Evolutionary conservation across 2,329 filamentous ascomycete genomes (phyloP).

Genomic region (Xylaria sp.): DNA sequence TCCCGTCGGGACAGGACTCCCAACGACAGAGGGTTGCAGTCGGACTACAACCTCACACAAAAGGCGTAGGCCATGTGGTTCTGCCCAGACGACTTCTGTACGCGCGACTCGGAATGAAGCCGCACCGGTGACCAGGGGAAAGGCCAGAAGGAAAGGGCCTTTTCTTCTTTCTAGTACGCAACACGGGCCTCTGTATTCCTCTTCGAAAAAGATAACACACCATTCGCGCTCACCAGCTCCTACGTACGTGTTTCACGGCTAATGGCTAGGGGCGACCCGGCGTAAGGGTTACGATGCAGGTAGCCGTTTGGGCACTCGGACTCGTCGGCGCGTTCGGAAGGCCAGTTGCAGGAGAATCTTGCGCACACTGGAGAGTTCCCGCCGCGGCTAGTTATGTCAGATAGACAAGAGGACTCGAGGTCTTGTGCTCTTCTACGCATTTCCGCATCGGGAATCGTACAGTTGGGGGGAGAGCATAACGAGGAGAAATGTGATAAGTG

Average conservation of each 20-base stretch:
- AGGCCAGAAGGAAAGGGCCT: neutral
- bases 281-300: constrained; percentile 13
- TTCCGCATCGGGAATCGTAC: neutral
- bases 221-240: too few species aligned
- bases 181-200: neutral
- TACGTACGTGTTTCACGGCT: constrained; percentile 9
- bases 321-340: constrained; percentile 6
- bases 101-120: neutral
- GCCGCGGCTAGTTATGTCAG: neutral
- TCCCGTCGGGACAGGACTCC: neutral
- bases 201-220: neutral
- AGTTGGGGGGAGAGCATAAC: neutral
- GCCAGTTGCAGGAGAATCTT: constrained; percentile 10
- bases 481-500: neutral
- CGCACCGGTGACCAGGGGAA: neutral
- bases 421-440: neutral
- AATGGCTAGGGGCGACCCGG: constrained; percentile 11
- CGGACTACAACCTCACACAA: neutral
- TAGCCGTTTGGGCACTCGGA: constrained; percentile 14
- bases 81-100: neutral
- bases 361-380: neutral
- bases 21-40: neutral
- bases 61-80: neutral
- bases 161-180: too few species aligned
- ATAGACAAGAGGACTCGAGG: neutral